A percentile compares a stretch with the other conserved stretches of the same genome.
Evolutionary conservation across 331 rosid species (phyloP).

Genomic region (Acacia pycnantha): DNA sequence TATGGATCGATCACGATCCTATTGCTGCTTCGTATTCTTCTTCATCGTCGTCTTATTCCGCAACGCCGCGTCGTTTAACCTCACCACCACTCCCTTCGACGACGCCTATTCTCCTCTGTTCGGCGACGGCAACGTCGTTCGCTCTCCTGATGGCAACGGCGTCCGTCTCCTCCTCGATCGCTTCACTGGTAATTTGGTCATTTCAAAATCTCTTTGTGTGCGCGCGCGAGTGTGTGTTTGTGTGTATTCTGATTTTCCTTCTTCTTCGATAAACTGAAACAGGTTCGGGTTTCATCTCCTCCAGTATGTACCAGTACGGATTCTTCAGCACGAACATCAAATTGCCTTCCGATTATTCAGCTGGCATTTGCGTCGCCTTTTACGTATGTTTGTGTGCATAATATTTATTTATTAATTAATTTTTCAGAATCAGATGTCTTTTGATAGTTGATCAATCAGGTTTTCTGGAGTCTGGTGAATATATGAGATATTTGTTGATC

Average conservation of each 20-base stretch:
- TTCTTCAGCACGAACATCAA: constrained; percentile 92
- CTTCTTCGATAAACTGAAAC: not conserved
- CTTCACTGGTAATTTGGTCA: constrained; percentile 55
- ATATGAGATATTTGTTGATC: not conserved
- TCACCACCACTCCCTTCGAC: constrained; percentile 67
- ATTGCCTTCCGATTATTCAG: constrained; percentile 86
- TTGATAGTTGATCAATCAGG: not conserved
- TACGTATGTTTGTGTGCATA: constrained; percentile 52
- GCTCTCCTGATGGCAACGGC: constrained; percentile 69
- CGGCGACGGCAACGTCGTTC: constrained; percentile 82
- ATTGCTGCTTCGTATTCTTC: constrained; percentile 18
- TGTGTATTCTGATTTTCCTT: not conserved
- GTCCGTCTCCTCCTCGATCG: constrained; percentile 89
- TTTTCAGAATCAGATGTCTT: no score
- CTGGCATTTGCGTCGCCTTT: constrained; percentile 88
- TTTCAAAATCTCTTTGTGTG: not conserved
- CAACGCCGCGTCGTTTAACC: constrained; percentile 59
- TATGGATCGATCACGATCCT: not conserved
- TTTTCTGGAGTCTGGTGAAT: not conserved
- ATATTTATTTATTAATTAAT: not conserved
- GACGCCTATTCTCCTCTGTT: constrained; percentile 65
- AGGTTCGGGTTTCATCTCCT: constrained; percentile 95
- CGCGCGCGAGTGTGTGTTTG: not conserved
- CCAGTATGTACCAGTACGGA: constrained; percentile 76
- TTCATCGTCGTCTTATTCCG: not conserved